These are phyloP conservation scores for Tricholoma matsutake DNA, from an alignment of 768 basidiomycete genomes.

Conservation along the genomic window DNA sequence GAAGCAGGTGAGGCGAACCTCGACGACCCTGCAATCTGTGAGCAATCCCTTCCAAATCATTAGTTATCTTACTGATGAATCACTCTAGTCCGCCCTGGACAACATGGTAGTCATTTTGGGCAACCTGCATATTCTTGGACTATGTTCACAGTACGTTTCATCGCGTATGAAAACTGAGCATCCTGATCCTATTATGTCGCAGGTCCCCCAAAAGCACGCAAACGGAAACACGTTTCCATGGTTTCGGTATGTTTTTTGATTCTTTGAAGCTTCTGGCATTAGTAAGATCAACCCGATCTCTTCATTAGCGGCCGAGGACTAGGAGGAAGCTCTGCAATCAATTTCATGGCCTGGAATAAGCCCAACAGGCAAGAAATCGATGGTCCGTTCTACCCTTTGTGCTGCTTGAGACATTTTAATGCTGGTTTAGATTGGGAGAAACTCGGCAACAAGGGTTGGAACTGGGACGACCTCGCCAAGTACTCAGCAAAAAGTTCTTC, in stretches of 20 bases:
- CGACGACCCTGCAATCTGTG: conserved; percentile 1
- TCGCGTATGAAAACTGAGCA: background rate
- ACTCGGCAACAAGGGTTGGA: conserved; percentile 52
- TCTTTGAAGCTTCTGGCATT: background rate
- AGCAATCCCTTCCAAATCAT: background rate
- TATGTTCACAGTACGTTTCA: background rate
- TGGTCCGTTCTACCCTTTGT: conserved; percentile 15
- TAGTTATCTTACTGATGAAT: background rate
- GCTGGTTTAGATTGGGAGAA: conserved; percentile 23
- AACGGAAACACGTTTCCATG: background rate
- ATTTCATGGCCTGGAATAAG: conserved; percentile 33
- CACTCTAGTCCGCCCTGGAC: background rate
- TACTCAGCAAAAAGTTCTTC: conserved; percentile 17
- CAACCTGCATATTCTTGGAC: background rate
- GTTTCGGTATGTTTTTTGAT: background rate
- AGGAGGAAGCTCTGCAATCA: conserved; percentile 43
- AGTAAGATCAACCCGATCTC: background rate
- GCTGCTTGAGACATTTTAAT: background rate
- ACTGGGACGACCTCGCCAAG: conserved; percentile 39
- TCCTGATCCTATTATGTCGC: background rate
- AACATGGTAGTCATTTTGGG: background rate
- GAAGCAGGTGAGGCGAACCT: background rate
- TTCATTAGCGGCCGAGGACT: background rate
- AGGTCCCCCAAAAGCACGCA: background rate
- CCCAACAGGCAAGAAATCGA: conserved; percentile 25